Evolutionary conservation across 192 early-diverging fungal genomes (phyloP).

Genomic region (Chytriomyces sp.): DNA sequence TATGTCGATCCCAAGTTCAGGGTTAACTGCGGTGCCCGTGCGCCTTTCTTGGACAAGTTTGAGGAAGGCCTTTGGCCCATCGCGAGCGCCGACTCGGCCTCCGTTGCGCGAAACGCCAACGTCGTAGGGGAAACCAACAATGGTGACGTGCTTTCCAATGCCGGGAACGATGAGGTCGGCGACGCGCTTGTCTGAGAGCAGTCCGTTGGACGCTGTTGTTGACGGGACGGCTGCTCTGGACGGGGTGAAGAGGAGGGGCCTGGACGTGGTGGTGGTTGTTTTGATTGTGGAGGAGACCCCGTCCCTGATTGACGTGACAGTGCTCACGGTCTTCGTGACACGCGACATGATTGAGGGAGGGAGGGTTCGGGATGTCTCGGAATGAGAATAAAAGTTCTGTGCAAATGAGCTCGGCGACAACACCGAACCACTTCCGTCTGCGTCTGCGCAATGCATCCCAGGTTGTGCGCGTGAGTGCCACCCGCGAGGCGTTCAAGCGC

Average conservation of each 20-base stretch:
- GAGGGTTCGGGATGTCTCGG: no score
- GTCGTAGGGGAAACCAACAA: slow-evolving; percentile 25
- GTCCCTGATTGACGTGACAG: no score
- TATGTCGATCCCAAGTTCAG: slow-evolving; percentile 15
- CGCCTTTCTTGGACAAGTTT: background rate
- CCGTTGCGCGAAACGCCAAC: slow-evolving; percentile 26
- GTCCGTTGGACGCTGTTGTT: background rate
- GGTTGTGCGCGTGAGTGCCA: background rate
- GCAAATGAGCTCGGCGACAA: no score
- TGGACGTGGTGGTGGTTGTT: background rate
- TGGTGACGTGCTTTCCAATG: slow-evolving; percentile 8
- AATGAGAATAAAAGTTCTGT: no score
- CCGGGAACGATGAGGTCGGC: slow-evolving; percentile 12
- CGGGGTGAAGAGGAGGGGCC: background rate
- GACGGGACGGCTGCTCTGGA: background rate
- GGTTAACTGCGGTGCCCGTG: slow-evolving; percentile 27
- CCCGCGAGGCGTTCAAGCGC: background rate
- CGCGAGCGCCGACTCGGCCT: slow-evolving; percentile 5
- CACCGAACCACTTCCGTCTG: slow-evolving; percentile 13
- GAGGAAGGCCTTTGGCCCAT: slow-evolving; percentile 18
- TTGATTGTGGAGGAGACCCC: background rate
- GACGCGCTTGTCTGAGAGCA: background rate
- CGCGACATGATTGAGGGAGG: no score
- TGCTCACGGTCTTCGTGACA: no score
- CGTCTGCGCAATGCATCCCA: slow-evolving; percentile 19